Percentiles rank a stretch among this genome's conserved stretches.
Evolutionary conservation across 306 rosid genomes (phyloP).

Genomic region (Gastrolobium villosum): DNA sequence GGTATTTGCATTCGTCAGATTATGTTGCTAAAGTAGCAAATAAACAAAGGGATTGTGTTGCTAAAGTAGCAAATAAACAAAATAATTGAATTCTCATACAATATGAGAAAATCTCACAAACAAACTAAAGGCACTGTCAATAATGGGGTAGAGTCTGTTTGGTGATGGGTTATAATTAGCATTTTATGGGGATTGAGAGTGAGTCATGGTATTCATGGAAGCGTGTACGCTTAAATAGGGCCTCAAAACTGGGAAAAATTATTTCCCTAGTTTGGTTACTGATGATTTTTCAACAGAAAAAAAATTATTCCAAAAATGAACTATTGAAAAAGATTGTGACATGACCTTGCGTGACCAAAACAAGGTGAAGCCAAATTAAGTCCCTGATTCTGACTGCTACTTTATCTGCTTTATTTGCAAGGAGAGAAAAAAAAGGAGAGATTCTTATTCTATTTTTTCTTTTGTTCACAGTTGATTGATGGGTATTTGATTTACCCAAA

Average conservation of each 20-base stretch:
- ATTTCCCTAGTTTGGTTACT: slow-evolving; percentile 38
- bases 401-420: slow-evolving; percentile 29
- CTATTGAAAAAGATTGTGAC: slow-evolving; percentile 56
- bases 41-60: too few relatives aligned
- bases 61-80: slow-evolving; percentile 21
- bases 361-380: slow-evolving; percentile 28
- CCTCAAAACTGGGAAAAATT: neutral
- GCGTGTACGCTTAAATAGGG: slow-evolving; percentile 51
- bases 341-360: slow-evolving; percentile 54
- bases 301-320: slow-evolving; percentile 28
- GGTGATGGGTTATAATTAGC: slow-evolving; percentile 33
- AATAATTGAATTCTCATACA: too few relatives aligned
- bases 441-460: slow-evolving; percentile 32
- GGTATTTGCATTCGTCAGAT: slow-evolving; percentile 46
- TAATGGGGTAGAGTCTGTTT: slow-evolving; percentile 10
- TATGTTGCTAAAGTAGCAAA: slow-evolving; percentile 13
- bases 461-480: slow-evolving; percentile 38
- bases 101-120: too few relatives aligned
- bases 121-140: slow-evolving; percentile 15
- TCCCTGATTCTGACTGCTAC: slow-evolving; percentile 45
- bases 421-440: neutral
- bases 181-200: slow-evolving; percentile 34
- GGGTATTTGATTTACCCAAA: slow-evolving; percentile 2
- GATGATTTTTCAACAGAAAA: slow-evolving; percentile 14
- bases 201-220: slow-evolving; percentile 46